These are phyloP conservation scores for Candida railenensis DNA, from an alignment of 805 yeast species.

Conservation along the genomic window DNA sequence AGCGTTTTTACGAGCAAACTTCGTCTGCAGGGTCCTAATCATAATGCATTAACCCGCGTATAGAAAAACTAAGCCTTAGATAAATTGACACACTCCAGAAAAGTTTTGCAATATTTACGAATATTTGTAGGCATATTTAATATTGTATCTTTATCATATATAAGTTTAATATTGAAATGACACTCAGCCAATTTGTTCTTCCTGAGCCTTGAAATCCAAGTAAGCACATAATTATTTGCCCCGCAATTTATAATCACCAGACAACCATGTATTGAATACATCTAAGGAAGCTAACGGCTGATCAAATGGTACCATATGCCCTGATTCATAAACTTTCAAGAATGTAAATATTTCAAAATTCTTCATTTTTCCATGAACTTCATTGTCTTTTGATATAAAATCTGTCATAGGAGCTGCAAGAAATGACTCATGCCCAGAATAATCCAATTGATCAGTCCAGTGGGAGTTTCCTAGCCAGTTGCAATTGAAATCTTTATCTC, in stretches of 20 bases:
- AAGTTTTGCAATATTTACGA: too few species aligned
- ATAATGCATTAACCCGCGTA: too few species aligned
- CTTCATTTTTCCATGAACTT: constrained; percentile 56
- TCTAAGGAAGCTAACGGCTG: constrained; percentile 76
- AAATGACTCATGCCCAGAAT: constrained; percentile 19
- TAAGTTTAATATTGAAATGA: too few species aligned
- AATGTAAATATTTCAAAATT: constrained; percentile 72
- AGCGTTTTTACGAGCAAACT: too few species aligned
- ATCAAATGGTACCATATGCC: constrained; percentile 95
- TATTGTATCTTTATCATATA: too few species aligned
- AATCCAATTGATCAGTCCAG: constrained; percentile 36
- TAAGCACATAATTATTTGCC: not conserved
- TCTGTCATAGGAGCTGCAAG: constrained; percentile 6
- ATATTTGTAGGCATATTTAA: too few species aligned
- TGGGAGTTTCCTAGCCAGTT: constrained; percentile 46
- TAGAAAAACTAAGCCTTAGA: too few species aligned
- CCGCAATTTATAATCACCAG: constrained; percentile 53
- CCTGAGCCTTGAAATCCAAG: not conserved
- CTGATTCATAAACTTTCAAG: constrained; percentile 83
- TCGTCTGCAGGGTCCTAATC: too few species aligned
- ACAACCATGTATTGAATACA: constrained; percentile 84
- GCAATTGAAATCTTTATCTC: constrained; percentile 46
- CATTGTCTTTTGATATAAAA: not conserved
- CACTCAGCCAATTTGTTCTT: too few species aligned
- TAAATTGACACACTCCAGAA: too few species aligned